These are phyloP conservation scores for Phoenix roebelenii DNA, from an alignment of 176 grass and related monocot species.

Conservation along the genomic window DNA sequence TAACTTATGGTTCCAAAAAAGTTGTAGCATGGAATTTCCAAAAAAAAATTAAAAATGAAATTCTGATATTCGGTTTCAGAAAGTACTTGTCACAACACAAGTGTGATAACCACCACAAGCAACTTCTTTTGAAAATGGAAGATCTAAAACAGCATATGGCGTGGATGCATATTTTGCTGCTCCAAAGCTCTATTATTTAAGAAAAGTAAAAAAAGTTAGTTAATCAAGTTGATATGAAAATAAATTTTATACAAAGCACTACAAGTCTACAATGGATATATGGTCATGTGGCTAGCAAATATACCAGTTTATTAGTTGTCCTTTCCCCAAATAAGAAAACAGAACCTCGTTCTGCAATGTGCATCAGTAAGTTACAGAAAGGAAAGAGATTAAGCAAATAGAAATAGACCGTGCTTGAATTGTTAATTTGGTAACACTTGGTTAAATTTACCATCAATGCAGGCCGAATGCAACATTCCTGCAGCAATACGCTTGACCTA, in stretches of 20 bases:
- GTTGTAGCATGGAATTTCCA: no score
- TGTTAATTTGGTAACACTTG: no score
- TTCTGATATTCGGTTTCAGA: not conserved
- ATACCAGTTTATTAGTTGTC: slow-evolving; percentile 58
- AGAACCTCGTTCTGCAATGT: slow-evolving; percentile 62
- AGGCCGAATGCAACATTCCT: slow-evolving; percentile 94
- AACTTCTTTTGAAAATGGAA: slow-evolving; percentile 70
- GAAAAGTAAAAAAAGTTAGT: slow-evolving; percentile 7
- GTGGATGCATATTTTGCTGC: slow-evolving; percentile 46
- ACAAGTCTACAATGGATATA: no score
- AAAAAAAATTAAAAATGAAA: no score
- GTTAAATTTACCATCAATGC: slow-evolving; percentile 60
- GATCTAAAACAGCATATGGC: slow-evolving; percentile 55
- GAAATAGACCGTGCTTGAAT: no score
- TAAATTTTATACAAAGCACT: not conserved
- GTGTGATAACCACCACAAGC: slow-evolving; percentile 96
- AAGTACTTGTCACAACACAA: slow-evolving; percentile 67
- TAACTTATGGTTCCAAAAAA: no score
- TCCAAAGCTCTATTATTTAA: slow-evolving; percentile 29
- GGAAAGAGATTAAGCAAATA: no score
- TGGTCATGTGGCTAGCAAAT: slow-evolving; percentile 4
- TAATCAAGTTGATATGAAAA: slow-evolving; percentile 25
- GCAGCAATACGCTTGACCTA: slow-evolving; percentile 83
- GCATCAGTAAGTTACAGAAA: no score
- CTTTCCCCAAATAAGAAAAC: slow-evolving; percentile 81